These are phyloP conservation scores for Pichia gijzeniarum DNA, from an alignment of 805 yeast species.

Conservation along the genomic window DNA sequence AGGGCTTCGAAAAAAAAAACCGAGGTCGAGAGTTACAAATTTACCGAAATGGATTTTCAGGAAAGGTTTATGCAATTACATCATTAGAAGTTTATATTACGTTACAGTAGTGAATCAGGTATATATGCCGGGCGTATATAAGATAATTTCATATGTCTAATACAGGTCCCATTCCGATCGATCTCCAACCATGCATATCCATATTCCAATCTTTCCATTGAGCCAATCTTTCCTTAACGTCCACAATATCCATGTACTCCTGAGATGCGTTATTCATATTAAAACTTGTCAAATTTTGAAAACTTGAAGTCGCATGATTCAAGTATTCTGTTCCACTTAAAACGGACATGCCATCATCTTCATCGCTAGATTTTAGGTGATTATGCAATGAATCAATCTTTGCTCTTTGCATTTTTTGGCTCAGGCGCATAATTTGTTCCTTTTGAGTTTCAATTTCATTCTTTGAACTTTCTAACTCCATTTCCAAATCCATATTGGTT, in stretches of 20 bases:
- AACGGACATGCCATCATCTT: constrained; percentile 17
- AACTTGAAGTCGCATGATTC: constrained; percentile 17
- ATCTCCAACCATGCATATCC: constrained; percentile 81
- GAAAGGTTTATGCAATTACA: too few relatives aligned
- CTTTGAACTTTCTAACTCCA: constrained; percentile 33
- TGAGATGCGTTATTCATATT: constrained; percentile 20
- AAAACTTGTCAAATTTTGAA: constrained; percentile 22
- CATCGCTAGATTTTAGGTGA: constrained; percentile 18
- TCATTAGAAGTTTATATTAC: too few relatives aligned
- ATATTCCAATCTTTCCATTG: constrained; percentile 83
- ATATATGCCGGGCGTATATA: neutral
- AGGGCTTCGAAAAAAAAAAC: too few relatives aligned
- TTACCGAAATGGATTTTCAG: too few relatives aligned
- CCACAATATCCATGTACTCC: constrained; percentile 42
- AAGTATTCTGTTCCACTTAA: constrained; percentile 17
- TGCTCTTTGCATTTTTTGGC: constrained; percentile 26
- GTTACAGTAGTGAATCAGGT: neutral
- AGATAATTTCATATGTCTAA: constrained; percentile 31
- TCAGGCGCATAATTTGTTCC: constrained; percentile 20
- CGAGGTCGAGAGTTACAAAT: too few relatives aligned
- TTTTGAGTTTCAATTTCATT: constrained; percentile 30
- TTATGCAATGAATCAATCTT: constrained; percentile 27
- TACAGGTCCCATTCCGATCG: constrained; percentile 58
- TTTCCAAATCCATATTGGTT: constrained; percentile 29
- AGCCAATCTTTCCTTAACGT: constrained; percentile 50